Percentiles rank a stretch among this genome's conserved stretches.
These are phyloP conservation scores for Canna indica DNA, from an alignment of 176 grass and related monocot species.

Conservation along the genomic window DNA sequence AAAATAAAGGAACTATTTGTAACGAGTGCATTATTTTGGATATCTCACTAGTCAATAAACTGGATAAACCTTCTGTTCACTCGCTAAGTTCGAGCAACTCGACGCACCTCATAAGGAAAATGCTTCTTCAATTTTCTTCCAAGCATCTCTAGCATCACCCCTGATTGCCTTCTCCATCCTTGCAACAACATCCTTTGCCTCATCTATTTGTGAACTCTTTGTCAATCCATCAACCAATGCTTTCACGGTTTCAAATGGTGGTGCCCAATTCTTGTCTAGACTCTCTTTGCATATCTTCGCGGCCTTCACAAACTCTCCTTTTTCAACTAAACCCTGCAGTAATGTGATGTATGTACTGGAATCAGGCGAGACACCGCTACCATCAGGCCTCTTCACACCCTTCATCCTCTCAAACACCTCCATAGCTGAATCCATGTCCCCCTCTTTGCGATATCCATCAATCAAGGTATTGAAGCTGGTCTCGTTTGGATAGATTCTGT, in stretches of 20 bases:
- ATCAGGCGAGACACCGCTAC: slow-evolving; percentile 38
- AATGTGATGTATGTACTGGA: slow-evolving; percentile 43
- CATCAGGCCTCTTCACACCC: slow-evolving; percentile 26
- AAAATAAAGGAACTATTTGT: not conserved
- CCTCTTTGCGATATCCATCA: slow-evolving; percentile 38
- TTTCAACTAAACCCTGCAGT: slow-evolving; percentile 47
- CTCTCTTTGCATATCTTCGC: slow-evolving; percentile 60
- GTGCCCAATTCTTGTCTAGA: slow-evolving; percentile 48
- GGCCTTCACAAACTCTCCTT: slow-evolving; percentile 27
- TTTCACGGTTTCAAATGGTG: slow-evolving; percentile 46
- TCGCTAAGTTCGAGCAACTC: not conserved
- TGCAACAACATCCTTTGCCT: slow-evolving; percentile 39
- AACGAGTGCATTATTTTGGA: not conserved
- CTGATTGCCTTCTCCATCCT: slow-evolving; percentile 41
- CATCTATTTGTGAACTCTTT: slow-evolving; percentile 41
- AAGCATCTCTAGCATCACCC: slow-evolving; percentile 44
- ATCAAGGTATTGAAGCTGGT: slow-evolving; percentile 51
- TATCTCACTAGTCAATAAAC: not conserved
- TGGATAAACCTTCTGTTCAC: not conserved
- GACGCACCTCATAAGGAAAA: slow-evolving; percentile 13
- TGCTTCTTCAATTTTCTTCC: slow-evolving; percentile 59
- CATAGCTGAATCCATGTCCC: slow-evolving; percentile 38
- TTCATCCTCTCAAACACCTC: slow-evolving; percentile 52
- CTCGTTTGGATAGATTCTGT: slow-evolving; percentile 31
- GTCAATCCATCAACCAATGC: slow-evolving; percentile 43